Conservation (phyloP, 2,329 filamentous ascomycete species). For the Xylaria sp. region DNA sequence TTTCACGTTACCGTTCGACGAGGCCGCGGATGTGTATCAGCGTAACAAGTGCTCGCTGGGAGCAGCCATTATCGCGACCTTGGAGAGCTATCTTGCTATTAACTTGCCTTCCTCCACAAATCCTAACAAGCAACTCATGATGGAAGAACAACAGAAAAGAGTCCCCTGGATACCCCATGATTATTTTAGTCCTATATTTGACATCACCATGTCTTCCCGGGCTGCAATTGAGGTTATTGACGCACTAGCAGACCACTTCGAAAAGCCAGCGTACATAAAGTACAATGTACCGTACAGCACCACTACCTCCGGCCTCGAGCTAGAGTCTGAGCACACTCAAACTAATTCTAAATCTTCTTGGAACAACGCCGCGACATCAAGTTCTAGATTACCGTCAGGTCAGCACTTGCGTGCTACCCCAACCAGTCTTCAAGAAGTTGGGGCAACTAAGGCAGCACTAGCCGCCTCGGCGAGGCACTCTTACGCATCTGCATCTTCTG, state of each 20-base stretch:
- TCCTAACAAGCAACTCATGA: constrained; percentile 38
- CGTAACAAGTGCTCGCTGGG: constrained; percentile 47
- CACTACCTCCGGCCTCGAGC: constrained; percentile 31
- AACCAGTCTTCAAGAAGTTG: constrained; percentile 26
- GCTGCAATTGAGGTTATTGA: constrained; percentile 48
- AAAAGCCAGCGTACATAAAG: constrained; percentile 46
- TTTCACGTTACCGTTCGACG: constrained; percentile 48
- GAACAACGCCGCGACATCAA: not conserved
- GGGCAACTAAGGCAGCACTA: constrained; percentile 21
- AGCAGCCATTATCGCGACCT: constrained; percentile 48
- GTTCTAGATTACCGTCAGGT: not conserved
- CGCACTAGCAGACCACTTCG: constrained; percentile 50
- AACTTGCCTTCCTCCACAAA: constrained; percentile 44
- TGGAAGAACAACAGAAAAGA: constrained; percentile 45
- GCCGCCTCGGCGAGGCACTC: constrained; percentile 38
- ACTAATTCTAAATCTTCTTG: not conserved
- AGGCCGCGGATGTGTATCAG: constrained; percentile 50
- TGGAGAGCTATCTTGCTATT: constrained; percentile 51
- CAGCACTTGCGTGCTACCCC: constrained; percentile 3
- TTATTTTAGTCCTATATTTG: constrained; percentile 51
- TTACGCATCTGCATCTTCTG: constrained; percentile 47
- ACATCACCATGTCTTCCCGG: constrained; percentile 42
- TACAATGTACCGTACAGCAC: constrained; percentile 40
- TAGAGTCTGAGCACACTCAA: constrained; percentile 1
- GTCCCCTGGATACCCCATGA: constrained; percentile 50